phyloP scores from a whole-genome alignment of 2,329 filamentous ascomycete genomes.

The Endoconidiophora laricicola region DNA sequence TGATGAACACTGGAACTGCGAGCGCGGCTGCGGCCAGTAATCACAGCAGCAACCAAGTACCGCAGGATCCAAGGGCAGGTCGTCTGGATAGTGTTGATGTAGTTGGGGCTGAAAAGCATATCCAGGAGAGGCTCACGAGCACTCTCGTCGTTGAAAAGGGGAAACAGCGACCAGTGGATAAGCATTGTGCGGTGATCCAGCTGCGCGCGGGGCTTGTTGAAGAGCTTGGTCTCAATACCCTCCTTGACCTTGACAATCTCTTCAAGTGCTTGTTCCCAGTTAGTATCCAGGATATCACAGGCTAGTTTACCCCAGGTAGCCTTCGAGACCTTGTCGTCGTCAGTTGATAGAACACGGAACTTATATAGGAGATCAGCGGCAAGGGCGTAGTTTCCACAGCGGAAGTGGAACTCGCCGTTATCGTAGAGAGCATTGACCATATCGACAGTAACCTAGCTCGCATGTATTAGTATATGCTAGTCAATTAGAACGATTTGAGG shows the following conservation, averaged over 20 bases:
- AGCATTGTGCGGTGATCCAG: slow-evolving; percentile 94
- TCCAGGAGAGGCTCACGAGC: slow-evolving; percentile 85
- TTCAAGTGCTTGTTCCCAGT: slow-evolving; percentile 88
- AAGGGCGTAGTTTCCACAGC: slow-evolving; percentile 81
- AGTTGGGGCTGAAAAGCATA: slow-evolving; percentile 89
- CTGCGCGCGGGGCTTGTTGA: slow-evolving; percentile 90
- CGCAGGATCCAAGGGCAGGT: slow-evolving; percentile 91
- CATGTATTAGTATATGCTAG: not conserved
- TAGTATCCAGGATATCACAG: slow-evolving; percentile 83
- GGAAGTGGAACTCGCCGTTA: slow-evolving; percentile 94
- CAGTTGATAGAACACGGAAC: slow-evolving; percentile 93
- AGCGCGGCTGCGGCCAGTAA: slow-evolving; percentile 70
- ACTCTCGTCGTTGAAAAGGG: slow-evolving; percentile 92
- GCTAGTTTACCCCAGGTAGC: slow-evolving; percentile 98
- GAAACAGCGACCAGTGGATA: slow-evolving; percentile 96
- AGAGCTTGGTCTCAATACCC: slow-evolving; percentile 82
- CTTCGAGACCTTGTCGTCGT: slow-evolving; percentile 91
- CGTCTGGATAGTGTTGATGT: slow-evolving; percentile 99
- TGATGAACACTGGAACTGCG: slow-evolving; percentile 80
- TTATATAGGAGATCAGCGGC: slow-evolving; percentile 90
- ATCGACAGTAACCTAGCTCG: slow-evolving; percentile 62
- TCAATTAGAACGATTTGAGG: no score
- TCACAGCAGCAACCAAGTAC: slow-evolving; percentile 85
- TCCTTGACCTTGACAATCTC: slow-evolving; percentile 84
- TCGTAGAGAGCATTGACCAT: slow-evolving; percentile 95